A percentile compares a stretch with the other conserved stretches of the same genome.
Evolutionary conservation across 148 eudicot species (phyloP).

Genomic region (Talinum fruticosum): DNA sequence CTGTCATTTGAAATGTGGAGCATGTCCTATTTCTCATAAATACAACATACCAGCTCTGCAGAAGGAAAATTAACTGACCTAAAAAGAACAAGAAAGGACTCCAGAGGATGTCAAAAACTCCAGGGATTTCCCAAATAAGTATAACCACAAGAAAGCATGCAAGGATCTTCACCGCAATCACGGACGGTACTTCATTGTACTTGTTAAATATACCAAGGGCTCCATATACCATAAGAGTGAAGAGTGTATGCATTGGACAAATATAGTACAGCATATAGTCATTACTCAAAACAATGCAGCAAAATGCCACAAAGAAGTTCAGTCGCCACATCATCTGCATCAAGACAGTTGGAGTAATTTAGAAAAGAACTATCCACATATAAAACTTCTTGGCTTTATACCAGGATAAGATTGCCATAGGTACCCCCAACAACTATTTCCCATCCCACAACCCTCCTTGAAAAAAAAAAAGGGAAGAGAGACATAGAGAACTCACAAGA

Average conservation of each 20-base stretch:
- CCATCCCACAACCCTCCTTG: too few relatives aligned
- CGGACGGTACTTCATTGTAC: slow-evolving; percentile 81
- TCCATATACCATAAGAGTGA: slow-evolving; percentile 94
- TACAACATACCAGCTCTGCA: neutral
- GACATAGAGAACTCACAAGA: too few relatives aligned
- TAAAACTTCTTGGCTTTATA: too few relatives aligned
- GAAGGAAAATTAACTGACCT: slow-evolving; percentile 43
- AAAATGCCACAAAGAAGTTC: slow-evolving; percentile 81
- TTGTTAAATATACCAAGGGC: slow-evolving; percentile 85
- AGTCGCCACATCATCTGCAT: slow-evolving; percentile 99
- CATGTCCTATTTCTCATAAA: neutral
- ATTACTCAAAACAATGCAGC: slow-evolving; percentile 83
- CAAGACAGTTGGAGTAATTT: slow-evolving; percentile 14
- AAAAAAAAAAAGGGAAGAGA: too few relatives aligned
- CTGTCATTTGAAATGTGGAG: neutral
- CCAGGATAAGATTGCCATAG: too few relatives aligned
- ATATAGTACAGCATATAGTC: slow-evolving; percentile 92
- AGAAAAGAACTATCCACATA: neutral
- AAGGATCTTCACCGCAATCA: slow-evolving; percentile 67
- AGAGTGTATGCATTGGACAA: slow-evolving; percentile 96
- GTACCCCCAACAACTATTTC: too few relatives aligned
- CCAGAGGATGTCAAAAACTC: slow-evolving; percentile 76
- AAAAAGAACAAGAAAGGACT: slow-evolving; percentile 65
- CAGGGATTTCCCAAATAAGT: slow-evolving; percentile 85
- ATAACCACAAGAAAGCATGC: slow-evolving; percentile 77